Evolutionary conservation across 805 yeast genomes (phyloP), one percentile per base, ranked within the genome.

Genomic region (Diddensiella transvaalensis): DNA sequence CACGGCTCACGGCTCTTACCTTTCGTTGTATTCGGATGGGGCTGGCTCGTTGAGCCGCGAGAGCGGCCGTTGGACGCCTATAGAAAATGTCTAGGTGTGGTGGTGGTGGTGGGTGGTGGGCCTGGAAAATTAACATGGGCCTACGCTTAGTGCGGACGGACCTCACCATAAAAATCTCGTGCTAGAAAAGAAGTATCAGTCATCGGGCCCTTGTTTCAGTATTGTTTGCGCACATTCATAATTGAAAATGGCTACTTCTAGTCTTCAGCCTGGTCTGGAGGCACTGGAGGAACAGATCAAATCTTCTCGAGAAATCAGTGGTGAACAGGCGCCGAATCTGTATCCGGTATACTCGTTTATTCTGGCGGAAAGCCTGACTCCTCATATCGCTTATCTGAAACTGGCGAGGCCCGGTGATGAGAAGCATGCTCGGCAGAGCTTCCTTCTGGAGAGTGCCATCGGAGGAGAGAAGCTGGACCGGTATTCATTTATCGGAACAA

Each of bases 381-480:
- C 96, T 2, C 96, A 90, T 60, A 78, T 80, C 52, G 97, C 98
- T 0, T 93, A 91, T 64, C 70, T 93, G 62, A 87, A 85, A 66
- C 75, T 93, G 46, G 83, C 95, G 4, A 69, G 77, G 43, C 86
- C 91, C 42, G 53, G 63, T 6, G 76, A 76, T 29, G 66, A 74
- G 26, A 58, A 72, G 22, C 62, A 70, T 17, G 37, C 48, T n/a
- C n/a, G 24, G 15, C 85, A 84, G 33, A 84, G 95, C 2, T 90
- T 91, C 60, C 70, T 93, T 45, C 78, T 93, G 56, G 99, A 93
- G 66, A 81, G 91, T 57, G 95, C 98, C 1, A 78, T 77, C 52
- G 87, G 87, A 50, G 96, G 96, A 44, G 96, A 90, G 63, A 82
- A 84, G 40, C 79, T 93, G 24, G 96, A 87, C 53, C 74, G 99